Base-by-base conservation (phyloP, 1,284 basidiomycete genomes). In the Nidula niveotomentosa region DNA sequence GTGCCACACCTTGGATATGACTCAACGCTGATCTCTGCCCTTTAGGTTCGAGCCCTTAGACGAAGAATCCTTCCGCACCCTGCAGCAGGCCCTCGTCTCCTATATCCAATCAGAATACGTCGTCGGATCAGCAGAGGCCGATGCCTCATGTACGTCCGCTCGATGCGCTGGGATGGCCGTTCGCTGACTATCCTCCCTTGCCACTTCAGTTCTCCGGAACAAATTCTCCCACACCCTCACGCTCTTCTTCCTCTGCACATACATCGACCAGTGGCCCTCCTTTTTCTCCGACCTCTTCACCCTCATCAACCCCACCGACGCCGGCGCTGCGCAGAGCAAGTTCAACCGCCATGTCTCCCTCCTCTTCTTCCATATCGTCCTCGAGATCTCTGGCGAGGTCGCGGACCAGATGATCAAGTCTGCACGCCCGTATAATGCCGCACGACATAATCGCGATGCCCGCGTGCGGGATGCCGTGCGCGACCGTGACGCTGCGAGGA, bases 141-240 rank as follows among this genome's bases (percentile, higher is more conserved):
- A 78, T 58, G 84, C 89, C 51, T 66, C 85, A 49, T 94, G 91
- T 92, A 68, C 70, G 91, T 79, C 43, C 35, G 45, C 51, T 33
- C 30, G 44, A 53, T n/a, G 18, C 15, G 6, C 12, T 51, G n/a
- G 17, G 13, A 10, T 13, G 9, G 15, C 18, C n/a, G 37, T 18
- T 41, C 17, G 9, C 13, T 17, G 13, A 17, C 37, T 51, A 23
- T 36, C 35, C n/a, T 36, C 41, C 43, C 30, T 30, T 30, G 30
- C 30, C 30, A 30, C 30, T 52, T 33, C 54, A 94, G 93, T 90
- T 73, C 74, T 97, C 56, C 88, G 95, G 67, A 99, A 99, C 81
- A 99, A 99, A 74, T 93, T 98, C 70, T 94, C 95, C 13, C 96
- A 98, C 76, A 96, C 95, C n/a, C 80, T 98, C 48, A 91, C 96